Evolutionary conservation across 2,329 filamentous ascomycete species (phyloP).

Genomic region (Cercospora sp.): DNA sequence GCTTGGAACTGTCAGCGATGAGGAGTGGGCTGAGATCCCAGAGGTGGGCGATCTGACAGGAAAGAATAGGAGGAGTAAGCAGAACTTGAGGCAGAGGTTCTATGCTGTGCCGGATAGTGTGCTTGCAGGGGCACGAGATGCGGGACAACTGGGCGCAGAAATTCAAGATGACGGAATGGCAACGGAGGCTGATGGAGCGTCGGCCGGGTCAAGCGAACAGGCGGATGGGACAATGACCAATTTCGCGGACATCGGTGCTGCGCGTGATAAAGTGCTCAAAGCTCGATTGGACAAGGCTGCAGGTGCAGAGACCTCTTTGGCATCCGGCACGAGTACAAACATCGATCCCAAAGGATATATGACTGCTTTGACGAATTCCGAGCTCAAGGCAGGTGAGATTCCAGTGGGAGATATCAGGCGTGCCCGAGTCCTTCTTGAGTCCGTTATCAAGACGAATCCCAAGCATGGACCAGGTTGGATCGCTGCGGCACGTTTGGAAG

Average conservation of each 20-base stretch:
- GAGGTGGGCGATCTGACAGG: constrained; percentile 96
- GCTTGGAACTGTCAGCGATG: constrained; percentile 82
- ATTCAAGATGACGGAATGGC: constrained; percentile 71
- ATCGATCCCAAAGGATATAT: constrained; percentile 96
- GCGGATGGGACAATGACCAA: constrained; percentile 92
- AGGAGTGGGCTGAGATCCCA: constrained; percentile 93
- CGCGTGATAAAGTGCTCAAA: constrained; percentile 91
- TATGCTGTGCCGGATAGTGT: constrained; percentile 98
- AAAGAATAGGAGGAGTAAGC: constrained; percentile 82
- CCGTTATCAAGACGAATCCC: constrained; percentile 94
- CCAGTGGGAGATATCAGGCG: constrained; percentile 94
- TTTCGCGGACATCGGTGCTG: constrained; percentile 95
- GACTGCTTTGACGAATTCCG: constrained; percentile 81
- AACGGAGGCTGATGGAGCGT: constrained; percentile 44
- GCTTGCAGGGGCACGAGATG: constrained; percentile 78
- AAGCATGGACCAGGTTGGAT: constrained; percentile 96
- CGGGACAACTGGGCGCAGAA: constrained; percentile 80
- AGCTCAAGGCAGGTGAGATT: constrained; percentile 74
- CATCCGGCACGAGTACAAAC: constrained; percentile 75
- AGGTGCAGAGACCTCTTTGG: constrained; percentile 61
- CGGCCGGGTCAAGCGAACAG: constrained; percentile 47
- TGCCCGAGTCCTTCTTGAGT: constrained; percentile 87
- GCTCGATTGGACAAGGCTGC: constrained; percentile 91
- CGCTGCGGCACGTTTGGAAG: constrained; percentile 86
- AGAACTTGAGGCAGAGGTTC: constrained; percentile 77